These are phyloP conservation scores for Castanea crenata DNA, from an alignment of 306 rosid genomes.

Conservation along the genomic window DNA sequence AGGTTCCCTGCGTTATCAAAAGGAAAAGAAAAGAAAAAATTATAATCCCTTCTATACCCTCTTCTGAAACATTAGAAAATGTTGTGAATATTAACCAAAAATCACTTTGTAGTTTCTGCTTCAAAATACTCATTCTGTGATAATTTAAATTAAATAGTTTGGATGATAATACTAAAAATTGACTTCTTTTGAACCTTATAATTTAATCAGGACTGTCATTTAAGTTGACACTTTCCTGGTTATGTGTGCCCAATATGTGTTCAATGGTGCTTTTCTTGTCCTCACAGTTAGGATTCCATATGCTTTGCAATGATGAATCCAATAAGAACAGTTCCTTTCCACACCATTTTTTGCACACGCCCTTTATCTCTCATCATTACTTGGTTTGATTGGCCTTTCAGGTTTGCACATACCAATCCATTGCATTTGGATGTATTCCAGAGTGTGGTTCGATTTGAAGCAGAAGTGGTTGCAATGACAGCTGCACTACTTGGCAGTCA, in stretches of 20 bases:
- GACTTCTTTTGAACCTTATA: neutral
- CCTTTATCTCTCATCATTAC: slow-evolving; percentile 17
- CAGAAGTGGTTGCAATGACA: slow-evolving; percentile 96
- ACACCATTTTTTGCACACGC: neutral
- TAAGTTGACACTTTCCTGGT: neutral
- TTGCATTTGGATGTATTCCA: slow-evolving; percentile 90
- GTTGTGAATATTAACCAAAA: neutral
- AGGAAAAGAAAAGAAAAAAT: too few species aligned
- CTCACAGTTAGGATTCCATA: neutral
- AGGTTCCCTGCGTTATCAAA: too few species aligned
- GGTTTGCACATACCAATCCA: slow-evolving; percentile 99
- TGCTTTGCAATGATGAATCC: neutral
- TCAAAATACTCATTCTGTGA: neutral
- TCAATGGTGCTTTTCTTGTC: neutral
- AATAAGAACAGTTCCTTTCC: neutral
- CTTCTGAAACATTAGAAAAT: neutral
- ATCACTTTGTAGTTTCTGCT: neutral
- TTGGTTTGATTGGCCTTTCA: slow-evolving; percentile 36
- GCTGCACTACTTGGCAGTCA: slow-evolving; percentile 84
- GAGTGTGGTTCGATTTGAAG: slow-evolving; percentile 80
- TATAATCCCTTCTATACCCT: neutral
- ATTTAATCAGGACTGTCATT: neutral
- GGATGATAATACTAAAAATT: neutral
- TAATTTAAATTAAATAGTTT: neutral
- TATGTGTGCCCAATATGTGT: neutral